These are phyloP conservation scores for Silene noctiflora DNA, from an alignment of 179 eudicot species.

Conservation along the genomic window DNA sequence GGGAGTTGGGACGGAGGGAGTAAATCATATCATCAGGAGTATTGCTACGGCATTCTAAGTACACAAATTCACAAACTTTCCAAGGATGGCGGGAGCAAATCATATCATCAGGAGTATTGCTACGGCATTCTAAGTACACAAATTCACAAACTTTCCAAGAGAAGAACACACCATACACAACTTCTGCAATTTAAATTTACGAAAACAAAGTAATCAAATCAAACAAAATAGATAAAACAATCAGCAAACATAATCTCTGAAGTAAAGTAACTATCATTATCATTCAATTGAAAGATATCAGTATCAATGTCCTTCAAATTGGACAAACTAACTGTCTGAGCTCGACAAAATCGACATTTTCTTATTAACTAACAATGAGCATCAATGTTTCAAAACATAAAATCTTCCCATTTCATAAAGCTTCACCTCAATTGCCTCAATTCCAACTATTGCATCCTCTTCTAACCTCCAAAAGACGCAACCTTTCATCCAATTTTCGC, in stretches of 20 bases:
- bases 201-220: neutral
- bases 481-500: slow-evolving; percentile 8
- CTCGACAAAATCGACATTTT: slow-evolving; percentile 16
- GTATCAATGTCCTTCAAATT: slow-evolving; percentile 10
- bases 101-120: neutral
- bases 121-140: neutral
- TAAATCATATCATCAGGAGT: too few relatives aligned
- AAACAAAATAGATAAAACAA: neutral
- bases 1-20: too few relatives aligned
- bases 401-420: slow-evolving; percentile 12
- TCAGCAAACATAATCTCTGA: neutral
- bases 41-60: too few relatives aligned
- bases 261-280: neutral
- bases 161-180: neutral
- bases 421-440: slow-evolving; percentile 24
- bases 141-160: neutral
- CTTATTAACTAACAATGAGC: slow-evolving; percentile 23
- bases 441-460: slow-evolving; percentile 12
- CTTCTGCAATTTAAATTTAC: neutral
- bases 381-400: neutral
- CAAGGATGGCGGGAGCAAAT: too few relatives aligned
- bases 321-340: slow-evolving; percentile 3
- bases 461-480: slow-evolving; percentile 12
- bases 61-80: too few relatives aligned
- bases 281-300: slow-evolving; percentile 15